A percentile compares a stretch with the other conserved stretches of the same genome.
phyloP scores from a whole-genome alignment of 192 early-diverging fungal species.

The Gamsiella multidivaricata region DNA sequence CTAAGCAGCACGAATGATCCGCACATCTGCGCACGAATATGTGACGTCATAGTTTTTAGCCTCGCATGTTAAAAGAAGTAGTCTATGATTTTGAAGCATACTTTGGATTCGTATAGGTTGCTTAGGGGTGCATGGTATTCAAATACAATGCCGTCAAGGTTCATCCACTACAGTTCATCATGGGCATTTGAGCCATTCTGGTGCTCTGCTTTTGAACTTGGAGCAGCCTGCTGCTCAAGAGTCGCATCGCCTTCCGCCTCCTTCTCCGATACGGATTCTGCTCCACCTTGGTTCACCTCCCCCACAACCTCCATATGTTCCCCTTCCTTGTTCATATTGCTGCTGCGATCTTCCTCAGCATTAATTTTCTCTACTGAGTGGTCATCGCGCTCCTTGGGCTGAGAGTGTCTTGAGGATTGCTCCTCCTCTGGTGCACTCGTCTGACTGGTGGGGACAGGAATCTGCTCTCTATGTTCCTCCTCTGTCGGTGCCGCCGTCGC shows the following conservation, averaged over 20 bases:
- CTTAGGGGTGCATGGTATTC: not conserved
- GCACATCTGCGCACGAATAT: not conserved
- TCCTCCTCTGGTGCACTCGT: not conserved
- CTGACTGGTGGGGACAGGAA: not conserved
- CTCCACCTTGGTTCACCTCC: not conserved
- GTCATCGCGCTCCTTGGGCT: too few species aligned
- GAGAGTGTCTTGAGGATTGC: not conserved
- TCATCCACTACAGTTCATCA: not conserved
- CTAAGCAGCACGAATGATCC: not conserved
- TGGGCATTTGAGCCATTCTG: not conserved
- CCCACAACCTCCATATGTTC: not conserved
- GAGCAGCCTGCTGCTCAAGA: slow-evolving; percentile 24
- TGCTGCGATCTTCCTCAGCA: too few species aligned
- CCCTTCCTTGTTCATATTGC: not conserved
- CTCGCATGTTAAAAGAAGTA: too few species aligned
- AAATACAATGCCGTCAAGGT: too few species aligned
- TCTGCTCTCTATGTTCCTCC: not conserved
- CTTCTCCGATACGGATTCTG: not conserved
- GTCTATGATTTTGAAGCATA: too few species aligned
- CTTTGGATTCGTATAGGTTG: too few species aligned
- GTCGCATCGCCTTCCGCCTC: not conserved
- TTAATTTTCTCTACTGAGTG: too few species aligned
- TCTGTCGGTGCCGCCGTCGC: not conserved
- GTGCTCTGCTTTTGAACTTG: not conserved
- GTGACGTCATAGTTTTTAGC: too few species aligned